These are phyloP conservation scores for Irpex sp. DNA, from an alignment of 1,284 basidiomycete genomes.

Conservation along the genomic window DNA sequence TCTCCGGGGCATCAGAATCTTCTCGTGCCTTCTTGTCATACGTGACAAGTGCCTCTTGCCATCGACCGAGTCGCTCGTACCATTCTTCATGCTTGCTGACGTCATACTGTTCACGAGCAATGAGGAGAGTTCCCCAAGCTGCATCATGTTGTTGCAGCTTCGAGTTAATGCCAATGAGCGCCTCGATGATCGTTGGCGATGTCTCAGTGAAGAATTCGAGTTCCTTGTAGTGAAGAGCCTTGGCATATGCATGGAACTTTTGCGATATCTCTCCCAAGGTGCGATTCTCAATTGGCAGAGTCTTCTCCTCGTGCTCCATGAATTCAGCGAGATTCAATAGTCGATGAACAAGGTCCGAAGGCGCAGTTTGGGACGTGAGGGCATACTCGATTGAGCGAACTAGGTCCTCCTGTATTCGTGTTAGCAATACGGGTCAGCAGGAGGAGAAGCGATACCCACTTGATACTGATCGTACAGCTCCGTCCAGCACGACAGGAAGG, in stretches of 20 bases:
- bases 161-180: slow-evolving; percentile 96
- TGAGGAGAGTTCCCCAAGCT: slow-evolving; percentile 90
- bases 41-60: slow-evolving; percentile 90
- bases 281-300: slow-evolving; percentile 90
- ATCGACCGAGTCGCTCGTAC: slow-evolving; percentile 96
- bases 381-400: slow-evolving; percentile 90
- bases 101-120: slow-evolving; percentile 84
- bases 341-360: slow-evolving; percentile 91
- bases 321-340: slow-evolving; percentile 96
- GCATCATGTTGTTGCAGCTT: slow-evolving; percentile 96
- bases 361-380: slow-evolving; percentile 77
- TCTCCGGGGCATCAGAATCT: slow-evolving; percentile 69
- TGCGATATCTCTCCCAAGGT: slow-evolving; percentile 93
- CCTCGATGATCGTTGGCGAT: slow-evolving; percentile 87
- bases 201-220: slow-evolving; percentile 94
- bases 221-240: slow-evolving; percentile 99
- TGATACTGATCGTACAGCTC: slow-evolving; percentile 97
- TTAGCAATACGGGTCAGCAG: slow-evolving; percentile 2
- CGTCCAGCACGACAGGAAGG: slow-evolving; percentile 97
- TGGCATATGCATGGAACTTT: slow-evolving; percentile 95
- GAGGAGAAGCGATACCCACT: slow-evolving; percentile 39
- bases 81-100: slow-evolving; percentile 92
- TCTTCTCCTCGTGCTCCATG: slow-evolving; percentile 99
- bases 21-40: slow-evolving; percentile 80
- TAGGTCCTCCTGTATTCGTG: slow-evolving; percentile 74